phyloP scores from a whole-genome alignment of 2,329 filamentous ascomycete genomes.

The Claviceps capensis region DNA sequence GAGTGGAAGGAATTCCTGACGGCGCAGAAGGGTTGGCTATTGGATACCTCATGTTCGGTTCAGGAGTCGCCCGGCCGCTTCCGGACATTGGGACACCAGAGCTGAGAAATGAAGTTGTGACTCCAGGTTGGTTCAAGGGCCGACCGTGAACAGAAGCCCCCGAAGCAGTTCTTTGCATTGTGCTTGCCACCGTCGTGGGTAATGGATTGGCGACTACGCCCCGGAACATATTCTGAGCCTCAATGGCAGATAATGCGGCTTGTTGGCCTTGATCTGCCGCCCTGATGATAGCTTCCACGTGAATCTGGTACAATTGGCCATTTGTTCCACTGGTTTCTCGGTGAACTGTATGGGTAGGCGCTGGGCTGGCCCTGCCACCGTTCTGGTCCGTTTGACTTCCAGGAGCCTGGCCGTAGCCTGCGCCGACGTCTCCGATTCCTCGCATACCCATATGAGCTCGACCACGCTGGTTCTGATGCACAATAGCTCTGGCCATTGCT shows the following conservation, averaged over 20 bases:
- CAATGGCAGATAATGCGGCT: constrained; percentile 24
- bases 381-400: constrained; percentile 12
- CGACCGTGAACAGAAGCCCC: constrained; percentile 28
- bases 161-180: constrained; percentile 38
- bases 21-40: constrained; percentile 14
- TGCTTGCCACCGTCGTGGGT: constrained; percentile 32
- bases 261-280: constrained; percentile 8
- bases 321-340: constrained; percentile 21
- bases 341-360: constrained; percentile 16
- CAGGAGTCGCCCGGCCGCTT: constrained; percentile 35
- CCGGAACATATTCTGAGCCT: constrained; percentile 33
- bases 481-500: constrained; percentile 26
- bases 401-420: constrained; percentile 6
- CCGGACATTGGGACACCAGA: constrained; percentile 23
- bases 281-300: constrained; percentile 21
- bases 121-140: constrained; percentile 23
- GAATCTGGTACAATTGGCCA: constrained; percentile 21
- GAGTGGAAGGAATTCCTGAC: constrained; percentile 5
- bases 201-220: constrained; percentile 31
- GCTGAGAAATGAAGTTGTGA: constrained; percentile 27
- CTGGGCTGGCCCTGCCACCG: constrained; percentile 12
- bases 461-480: constrained; percentile 29
- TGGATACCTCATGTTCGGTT: constrained; percentile 21
- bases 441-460: constrained; percentile 27
- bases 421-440: constrained; percentile 22